Evolutionary conservation across 495 filamentous ascomycete species (phyloP), one percentile per base, ranked within the genome.

Genomic region (Aeminium ludgeri): DNA sequence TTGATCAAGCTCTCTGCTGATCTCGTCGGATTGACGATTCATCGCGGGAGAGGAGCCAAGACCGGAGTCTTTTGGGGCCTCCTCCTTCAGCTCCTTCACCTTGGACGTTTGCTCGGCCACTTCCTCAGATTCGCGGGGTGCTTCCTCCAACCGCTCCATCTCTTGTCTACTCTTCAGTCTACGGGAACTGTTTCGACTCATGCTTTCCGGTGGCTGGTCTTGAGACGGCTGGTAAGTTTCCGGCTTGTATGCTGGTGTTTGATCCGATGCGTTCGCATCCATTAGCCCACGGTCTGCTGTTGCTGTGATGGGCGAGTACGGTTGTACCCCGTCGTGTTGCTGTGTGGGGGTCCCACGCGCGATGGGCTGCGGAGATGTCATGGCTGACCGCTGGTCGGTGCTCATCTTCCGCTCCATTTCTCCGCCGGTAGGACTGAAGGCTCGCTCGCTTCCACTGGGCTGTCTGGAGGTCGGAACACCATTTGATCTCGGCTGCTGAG

Each of bases 1-100:
- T 3, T 73, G 62, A 53, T 96, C 86, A 4, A 99, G 68, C 46
- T 96, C 91, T 52, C 83, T 80, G 17, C 82, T 62, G 32, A 89
- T 53, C 0, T 70, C 65, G 30, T 78, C 75, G 10, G 52, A 45
- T 40, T 58, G 57, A 20, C 61, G 56, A n/a, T 19, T 50, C 16
- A 59, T 32, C 5, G 56, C 55, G 29, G 60, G 60, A 15, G 55
- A 59, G 2, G 54, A 54, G 3, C 59, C 55, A 15, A 61, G 38
- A 5, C 59, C 56, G 25, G 52, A 58, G 41, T 64, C 60, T n/a
- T 57, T 34, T 11, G 54, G 55, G 6, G 34, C 34, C 28, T 51
- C 41, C 1, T 54, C 38, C 11, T 32, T 23, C 32, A 40, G 12
- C 20, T 41, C 32, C 7, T 28, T 38, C 19, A 40, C 48, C 20